Evolutionary conservation across 208 protist species (phyloP), one percentile per base, ranked within the genome.

Genomic region (Wallacemonas sp.): DNA sequence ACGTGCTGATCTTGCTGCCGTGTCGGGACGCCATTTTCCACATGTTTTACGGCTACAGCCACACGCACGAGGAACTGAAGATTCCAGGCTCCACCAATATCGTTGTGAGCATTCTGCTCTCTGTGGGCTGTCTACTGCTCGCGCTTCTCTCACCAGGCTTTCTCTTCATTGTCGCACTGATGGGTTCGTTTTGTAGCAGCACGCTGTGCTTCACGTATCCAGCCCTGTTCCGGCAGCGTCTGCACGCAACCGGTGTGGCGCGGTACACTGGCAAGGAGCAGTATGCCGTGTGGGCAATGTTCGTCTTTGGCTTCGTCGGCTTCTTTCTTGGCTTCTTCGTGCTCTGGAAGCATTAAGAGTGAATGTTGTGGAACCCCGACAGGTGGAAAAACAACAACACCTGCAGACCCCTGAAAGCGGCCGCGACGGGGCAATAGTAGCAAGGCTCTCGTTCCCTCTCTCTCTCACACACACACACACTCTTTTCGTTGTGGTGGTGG

Each of bases 141-240:
- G 82, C 86, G 7, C 48, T 89, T 5, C 45, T 73, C 57, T 67
- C 80, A 18, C 74, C 82, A 0, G 81, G 82, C 14, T 79, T 92
- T 31, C 41, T 87, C 29, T 88, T 81, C 33, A 84, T 92, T 67
- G 77, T 92, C 12, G 76, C 82, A 1, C 63, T 92, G 25, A 71
- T 92, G 64, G 86, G 86, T 10, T 76, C 74, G 16, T 70, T 89
- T 63, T 92, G 86, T 57, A 89, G 86, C 66, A 86, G 86, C 64
- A 87, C 72, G 1, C 46, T 92, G 11, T 92, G 86, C 63, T 92
- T 87, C 57, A 85, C 65, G 32, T 89, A 86, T 70, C 86, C 86
- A 0, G 81, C 86, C 4, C 50, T 77, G 28, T 92, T 92, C 57
- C 79, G 86, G 8, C 70, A 84, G 44, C 59, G 70, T 1, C 57